Evolutionary conservation across 495 filamentous ascomycete species (phyloP).

Genomic region (Aspergillus sclerotioniger): DNA sequence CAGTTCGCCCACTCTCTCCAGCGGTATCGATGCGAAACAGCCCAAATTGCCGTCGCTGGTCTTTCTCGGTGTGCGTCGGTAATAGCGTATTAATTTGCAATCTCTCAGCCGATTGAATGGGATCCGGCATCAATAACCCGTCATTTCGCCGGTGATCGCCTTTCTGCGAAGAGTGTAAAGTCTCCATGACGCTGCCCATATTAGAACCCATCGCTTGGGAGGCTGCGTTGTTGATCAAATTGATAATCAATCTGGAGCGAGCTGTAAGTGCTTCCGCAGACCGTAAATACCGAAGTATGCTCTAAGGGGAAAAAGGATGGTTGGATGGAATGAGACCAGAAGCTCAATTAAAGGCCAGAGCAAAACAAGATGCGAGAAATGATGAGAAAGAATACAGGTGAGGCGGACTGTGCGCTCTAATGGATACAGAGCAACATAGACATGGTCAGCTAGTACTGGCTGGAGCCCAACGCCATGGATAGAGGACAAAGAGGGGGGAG

Average conservation of each 20-base stretch:
- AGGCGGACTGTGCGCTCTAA: not conserved
- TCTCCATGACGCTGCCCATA: not conserved
- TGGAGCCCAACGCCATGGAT: not conserved
- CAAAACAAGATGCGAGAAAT: not conserved
- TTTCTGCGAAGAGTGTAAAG: not conserved
- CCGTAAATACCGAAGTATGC: not conserved
- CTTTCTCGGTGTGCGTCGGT: conserved; percentile 29
- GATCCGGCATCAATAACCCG: conserved; percentile 2
- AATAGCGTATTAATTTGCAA: conserved; percentile 21
- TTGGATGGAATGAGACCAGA: too few relatives aligned
- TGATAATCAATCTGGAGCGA: not conserved
- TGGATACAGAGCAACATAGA: not conserved
- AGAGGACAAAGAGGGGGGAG: not conserved
- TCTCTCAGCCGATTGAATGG: not conserved
- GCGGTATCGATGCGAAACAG: conserved; percentile 54
- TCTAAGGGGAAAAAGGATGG: too few relatives aligned
- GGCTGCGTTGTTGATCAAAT: not conserved
- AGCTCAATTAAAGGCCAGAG: not conserved
- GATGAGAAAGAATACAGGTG: not conserved
- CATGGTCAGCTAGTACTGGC: not conserved
- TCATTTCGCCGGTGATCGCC: not conserved
- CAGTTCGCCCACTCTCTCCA: conserved; percentile 62
- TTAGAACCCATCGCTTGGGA: not conserved
- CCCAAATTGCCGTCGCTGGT: conserved; percentile 16
- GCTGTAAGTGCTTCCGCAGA: not conserved